A percentile compares a stretch with the other conserved stretches of the same genome.
Conservation (phyloP, 306 rosid species). For the Quercus alba region DNA sequence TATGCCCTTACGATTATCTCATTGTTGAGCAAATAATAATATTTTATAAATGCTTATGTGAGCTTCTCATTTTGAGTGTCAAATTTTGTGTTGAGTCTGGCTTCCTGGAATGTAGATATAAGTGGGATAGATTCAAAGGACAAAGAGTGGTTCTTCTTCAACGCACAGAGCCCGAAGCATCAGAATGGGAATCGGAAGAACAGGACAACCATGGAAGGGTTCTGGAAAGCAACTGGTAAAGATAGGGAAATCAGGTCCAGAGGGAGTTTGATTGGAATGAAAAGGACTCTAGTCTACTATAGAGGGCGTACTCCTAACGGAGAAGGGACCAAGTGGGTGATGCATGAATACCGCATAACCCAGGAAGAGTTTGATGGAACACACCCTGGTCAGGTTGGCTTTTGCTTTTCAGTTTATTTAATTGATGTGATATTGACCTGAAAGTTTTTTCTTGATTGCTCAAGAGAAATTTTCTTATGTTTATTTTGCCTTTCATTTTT, state of each 20-base stretch:
- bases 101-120: constrained; percentile 42
- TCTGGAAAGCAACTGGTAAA: constrained; percentile 96
- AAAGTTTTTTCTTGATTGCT: no score
- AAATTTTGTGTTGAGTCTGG: background rate
- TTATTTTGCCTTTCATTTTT: no score
- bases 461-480: no score
- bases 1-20: no score
- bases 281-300: constrained; percentile 84
- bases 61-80: no score
- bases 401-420: no score
- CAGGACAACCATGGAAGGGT: constrained; percentile 73
- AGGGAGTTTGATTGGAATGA: constrained; percentile 68
- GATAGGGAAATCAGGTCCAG: constrained; percentile 62
- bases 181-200: constrained; percentile 76
- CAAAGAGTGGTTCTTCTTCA: constrained; percentile 94
- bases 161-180: constrained; percentile 80
- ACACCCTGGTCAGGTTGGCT: no score
- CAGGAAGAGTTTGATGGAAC: no score
- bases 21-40: no score
- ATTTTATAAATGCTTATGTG: no score
- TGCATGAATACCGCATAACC: constrained; percentile 57
- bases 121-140: constrained; percentile 68
- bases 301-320: constrained; percentile 93
- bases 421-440: no score
- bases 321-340: constrained; percentile 81